These are phyloP conservation scores for Hemileia vastatrix DNA, from an alignment of 1,284 basidiomycete species.

Conservation along the genomic window DNA sequence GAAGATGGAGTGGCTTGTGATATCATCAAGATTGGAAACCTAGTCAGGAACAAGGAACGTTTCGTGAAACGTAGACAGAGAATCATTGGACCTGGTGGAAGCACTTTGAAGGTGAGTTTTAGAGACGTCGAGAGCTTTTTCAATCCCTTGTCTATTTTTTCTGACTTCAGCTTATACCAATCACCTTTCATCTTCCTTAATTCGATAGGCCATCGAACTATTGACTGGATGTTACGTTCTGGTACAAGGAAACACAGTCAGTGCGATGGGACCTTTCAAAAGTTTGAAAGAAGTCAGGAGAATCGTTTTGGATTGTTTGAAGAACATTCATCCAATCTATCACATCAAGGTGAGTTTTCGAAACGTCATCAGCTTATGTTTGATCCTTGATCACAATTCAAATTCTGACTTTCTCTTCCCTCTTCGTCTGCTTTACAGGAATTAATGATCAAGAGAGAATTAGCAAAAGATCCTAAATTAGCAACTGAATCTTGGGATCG, in stretches of 20 bases:
- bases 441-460: conserved; percentile 93
- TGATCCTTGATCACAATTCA: neutral
- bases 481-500: conserved; percentile 91
- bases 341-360: conserved; percentile 69
- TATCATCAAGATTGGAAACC: conserved; percentile 94
- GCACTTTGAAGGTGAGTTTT: conserved; percentile 72
- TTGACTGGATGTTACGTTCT: conserved; percentile 93
- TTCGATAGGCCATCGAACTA: conserved; percentile 76
- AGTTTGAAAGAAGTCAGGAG: conserved; percentile 88
- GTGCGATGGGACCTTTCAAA: conserved; percentile 92
- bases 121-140: conserved; percentile 10
- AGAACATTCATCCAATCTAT: conserved; percentile 97
- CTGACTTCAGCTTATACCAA: neutral
- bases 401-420: neutral
- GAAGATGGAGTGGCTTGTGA: conserved; percentile 86
- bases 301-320: conserved; percentile 95
- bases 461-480: conserved; percentile 97
- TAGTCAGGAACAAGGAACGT: conserved; percentile 89
- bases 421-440: conserved; percentile 53
- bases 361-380: neutral
- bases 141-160: neutral
- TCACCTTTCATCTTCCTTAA: neutral
- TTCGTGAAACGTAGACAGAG: conserved; percentile 93
- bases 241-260: conserved; percentile 94
- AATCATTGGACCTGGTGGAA: conserved; percentile 92